phyloP scores from a whole-genome alignment of 495 filamentous ascomycete genomes.

The Chaetomium cochliodes region DNA sequence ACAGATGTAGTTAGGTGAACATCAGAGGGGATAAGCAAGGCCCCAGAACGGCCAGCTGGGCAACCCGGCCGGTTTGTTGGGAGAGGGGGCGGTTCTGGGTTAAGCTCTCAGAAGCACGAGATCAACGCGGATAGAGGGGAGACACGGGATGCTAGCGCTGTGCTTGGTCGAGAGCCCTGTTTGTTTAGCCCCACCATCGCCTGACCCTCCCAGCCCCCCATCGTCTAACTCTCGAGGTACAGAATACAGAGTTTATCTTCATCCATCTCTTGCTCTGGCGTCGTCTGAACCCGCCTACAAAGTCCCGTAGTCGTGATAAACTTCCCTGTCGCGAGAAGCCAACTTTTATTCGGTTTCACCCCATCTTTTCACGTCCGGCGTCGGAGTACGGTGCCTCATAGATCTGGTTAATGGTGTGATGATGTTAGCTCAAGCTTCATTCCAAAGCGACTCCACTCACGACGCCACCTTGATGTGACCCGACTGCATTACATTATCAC shows the following conservation, averaged over 20 bases:
- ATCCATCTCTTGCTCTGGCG: background rate
- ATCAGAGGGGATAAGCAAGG: background rate
- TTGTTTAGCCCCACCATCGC: slow-evolving; percentile 1
- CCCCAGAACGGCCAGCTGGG: background rate
- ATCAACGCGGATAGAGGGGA: slow-evolving; percentile 9
- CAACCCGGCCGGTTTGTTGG: background rate
- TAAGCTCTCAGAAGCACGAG: slow-evolving; percentile 13
- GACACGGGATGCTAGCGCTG: slow-evolving; percentile 5
- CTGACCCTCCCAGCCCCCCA: slow-evolving; percentile 1
- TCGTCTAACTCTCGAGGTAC: background rate
- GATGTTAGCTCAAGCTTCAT: background rate
- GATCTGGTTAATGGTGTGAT: background rate
- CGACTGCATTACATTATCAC: slow-evolving; percentile 12
- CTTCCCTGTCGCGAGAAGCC: background rate
- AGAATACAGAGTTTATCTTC: too few species aligned
- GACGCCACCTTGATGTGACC: background rate
- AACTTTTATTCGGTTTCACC: background rate
- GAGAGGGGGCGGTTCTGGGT: slow-evolving; percentile 2
- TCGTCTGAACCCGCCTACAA: too few species aligned
- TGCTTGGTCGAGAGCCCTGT: slow-evolving; percentile 7
- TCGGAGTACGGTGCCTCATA: background rate
- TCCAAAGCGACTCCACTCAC: slow-evolving; percentile 1
- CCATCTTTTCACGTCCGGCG: background rate
- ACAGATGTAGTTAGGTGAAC: too few species aligned
- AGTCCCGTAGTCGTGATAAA: background rate